Evolutionary conservation across 73 alveolate genomes (phyloP), one percentile per base, ranked within the genome.

Genomic region (Effrenium voratum): DNA sequence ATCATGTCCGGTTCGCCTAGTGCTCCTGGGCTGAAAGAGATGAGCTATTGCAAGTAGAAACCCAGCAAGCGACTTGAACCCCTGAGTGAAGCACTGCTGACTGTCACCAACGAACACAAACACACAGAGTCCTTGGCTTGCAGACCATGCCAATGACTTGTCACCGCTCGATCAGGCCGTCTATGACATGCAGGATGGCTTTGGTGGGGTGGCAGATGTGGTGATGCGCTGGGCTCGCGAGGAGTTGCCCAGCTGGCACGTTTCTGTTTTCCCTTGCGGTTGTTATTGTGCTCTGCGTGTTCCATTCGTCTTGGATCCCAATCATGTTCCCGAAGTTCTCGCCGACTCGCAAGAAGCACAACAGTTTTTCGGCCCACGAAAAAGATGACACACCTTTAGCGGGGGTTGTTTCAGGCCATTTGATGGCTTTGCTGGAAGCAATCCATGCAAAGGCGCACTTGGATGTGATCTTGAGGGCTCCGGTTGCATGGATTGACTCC

Each of bases 161-260:
- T 52, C 63, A 12, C 26, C 26, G 8, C 63, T 52, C 36, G 46
- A 46, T 36, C 45, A 81, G 91, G 91, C 47, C 73, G 26, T 81
- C 72, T 81, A 81, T 49, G 91, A 81, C 91, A 81, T 81, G 91
- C 73, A 81, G 34, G 91, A 81, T 47, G 91, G 91, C 91, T 47
- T 81, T 70, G 91, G 73, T 32, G 91, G 91, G 30, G 49, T 81
- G 49, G 47, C 73, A 1, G 91, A 81, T 28, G 26, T 81, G 73
- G 5, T 81, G 91, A 46, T 81, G 72, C 91, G 91, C n/a, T 81
- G 91, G 91, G 91, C 91, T 72, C 45, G 47, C 30, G 91, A 81
- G n/a, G 91, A 81, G 91, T 47, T 81, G 91, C 36, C 43, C 32
- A 40, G 79, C n/a, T 30, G n/a, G 16, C 72, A 2, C 16, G 68